These are phyloP conservation scores for Carex pumila DNA, from an alignment of 176 grass and related monocot species.

Conservation along the genomic window DNA sequence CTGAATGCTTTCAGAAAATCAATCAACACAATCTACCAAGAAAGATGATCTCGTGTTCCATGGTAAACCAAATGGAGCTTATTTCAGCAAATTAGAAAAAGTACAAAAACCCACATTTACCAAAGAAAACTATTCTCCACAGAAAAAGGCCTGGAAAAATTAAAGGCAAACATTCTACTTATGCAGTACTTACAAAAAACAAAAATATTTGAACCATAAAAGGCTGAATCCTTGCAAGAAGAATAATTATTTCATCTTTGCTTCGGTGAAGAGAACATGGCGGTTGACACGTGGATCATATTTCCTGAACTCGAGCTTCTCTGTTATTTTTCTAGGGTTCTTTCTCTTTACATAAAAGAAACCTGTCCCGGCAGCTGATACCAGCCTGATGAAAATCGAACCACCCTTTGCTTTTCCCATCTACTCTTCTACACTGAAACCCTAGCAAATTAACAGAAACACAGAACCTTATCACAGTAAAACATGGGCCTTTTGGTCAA, in stretches of 20 bases:
- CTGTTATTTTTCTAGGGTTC: conserved; percentile 44
- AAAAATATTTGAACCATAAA: not conserved
- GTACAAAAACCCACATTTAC: not conserved
- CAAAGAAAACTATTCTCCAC: not conserved
- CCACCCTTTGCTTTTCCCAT: conserved; percentile 60
- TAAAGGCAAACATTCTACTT: not conserved
- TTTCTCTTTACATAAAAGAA: conserved; percentile 71
- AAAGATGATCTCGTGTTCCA: not conserved
- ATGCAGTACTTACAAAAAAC: not conserved
- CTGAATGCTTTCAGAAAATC: not conserved
- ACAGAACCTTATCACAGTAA: conserved; percentile 18
- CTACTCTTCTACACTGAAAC: not conserved
- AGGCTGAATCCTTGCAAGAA: not conserved
- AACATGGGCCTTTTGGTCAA: not conserved
- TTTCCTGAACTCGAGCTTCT: conserved; percentile 62
- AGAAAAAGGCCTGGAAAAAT: not conserved
- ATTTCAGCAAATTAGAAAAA: not conserved
- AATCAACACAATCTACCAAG: not conserved
- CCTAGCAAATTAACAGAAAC: conserved; percentile 4
- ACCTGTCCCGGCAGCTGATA: conserved; percentile 53
- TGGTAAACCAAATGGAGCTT: not conserved
- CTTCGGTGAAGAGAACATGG: conserved; percentile 65
- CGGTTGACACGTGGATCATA: conserved; percentile 60
- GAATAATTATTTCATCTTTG: conserved; percentile 54
- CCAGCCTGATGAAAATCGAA: conserved; percentile 59